phyloP scores from a whole-genome alignment of 139 green algal species.

The Chlamydomonas sphaeroides region DNA sequence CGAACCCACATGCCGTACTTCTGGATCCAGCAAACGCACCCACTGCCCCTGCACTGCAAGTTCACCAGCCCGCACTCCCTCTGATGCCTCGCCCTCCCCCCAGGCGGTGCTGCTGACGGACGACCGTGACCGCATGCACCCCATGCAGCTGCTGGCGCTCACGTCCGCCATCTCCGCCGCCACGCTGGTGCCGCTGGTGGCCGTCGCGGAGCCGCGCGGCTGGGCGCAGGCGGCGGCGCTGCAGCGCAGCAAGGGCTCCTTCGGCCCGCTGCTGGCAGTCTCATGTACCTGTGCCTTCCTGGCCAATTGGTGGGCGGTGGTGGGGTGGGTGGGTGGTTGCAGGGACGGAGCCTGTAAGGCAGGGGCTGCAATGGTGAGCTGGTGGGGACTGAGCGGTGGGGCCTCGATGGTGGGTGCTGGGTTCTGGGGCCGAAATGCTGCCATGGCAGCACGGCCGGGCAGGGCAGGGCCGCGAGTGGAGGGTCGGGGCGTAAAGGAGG shows the following conservation, averaged over 20 bases:
- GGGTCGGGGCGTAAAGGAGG: too few species aligned
- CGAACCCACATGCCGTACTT: background rate
- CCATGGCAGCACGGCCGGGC: too few species aligned
- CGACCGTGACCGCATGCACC: slow-evolving; percentile 81
- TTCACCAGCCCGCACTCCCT: too few species aligned
- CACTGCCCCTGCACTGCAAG: too few species aligned
- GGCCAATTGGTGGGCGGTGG: slow-evolving; percentile 78
- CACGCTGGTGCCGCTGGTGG: slow-evolving; percentile 1
- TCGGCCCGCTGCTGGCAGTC: slow-evolving; percentile 71
- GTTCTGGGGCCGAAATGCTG: too few species aligned
- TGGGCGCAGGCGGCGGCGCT: background rate
- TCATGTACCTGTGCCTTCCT: slow-evolving; percentile 89
- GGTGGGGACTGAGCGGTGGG: too few species aligned
- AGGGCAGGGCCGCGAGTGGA: too few species aligned
- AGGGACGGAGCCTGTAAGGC: slow-evolving; percentile 19
- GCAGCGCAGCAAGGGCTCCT: slow-evolving; percentile 46
- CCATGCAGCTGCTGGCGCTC: slow-evolving; percentile 78
- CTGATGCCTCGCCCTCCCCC: background rate
- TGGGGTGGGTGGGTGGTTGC: background rate
- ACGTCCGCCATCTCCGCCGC: slow-evolving; percentile 32
- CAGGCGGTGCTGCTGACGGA: slow-evolving; percentile 48
- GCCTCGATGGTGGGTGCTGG: too few species aligned
- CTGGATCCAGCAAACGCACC: background rate
- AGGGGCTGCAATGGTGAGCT: too few species aligned
- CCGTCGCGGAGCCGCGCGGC: background rate